Base-by-base conservation (phyloP, 2,329 filamentous ascomycete species). In the Colletotrichum orbiculare region DNA sequence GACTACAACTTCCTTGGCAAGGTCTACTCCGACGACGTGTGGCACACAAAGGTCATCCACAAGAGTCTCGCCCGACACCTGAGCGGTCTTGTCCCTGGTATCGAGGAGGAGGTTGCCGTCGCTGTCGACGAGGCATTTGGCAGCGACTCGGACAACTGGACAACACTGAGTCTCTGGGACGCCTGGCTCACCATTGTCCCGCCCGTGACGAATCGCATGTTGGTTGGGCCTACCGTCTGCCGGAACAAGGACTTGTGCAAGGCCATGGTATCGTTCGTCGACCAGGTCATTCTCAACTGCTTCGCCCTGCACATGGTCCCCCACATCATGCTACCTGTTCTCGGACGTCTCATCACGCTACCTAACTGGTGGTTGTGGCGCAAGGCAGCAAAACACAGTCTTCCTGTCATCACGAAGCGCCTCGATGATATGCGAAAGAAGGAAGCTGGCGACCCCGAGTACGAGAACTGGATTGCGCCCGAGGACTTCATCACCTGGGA, bases 401-500 rank as follows among this genome's bases (percentile, higher is more conserved):
- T 82, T 6, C 84, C 86, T 0, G 52, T 84, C n/a, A 83, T 89
- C 61, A 70, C 77, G 37, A 71, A 83, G 68, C 82, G 86, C 1
- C 74, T 87, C 8, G 70, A 76, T 10, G 77, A 83, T 54, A 80
- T 87, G 71, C 69, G 72, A 34, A 78, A 75, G 55, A 80, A 81
- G 55, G 76, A 77, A 2, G 70, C 70, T 7, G 75, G 74, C 0
- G 79, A 84, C 35, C 73, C 79, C 1, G 76, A 73, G 2, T 79
- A 77, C 59, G 77, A 80, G 33, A 66, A 73, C 35, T 82, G 78
- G 75, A 69, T 74, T 4, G 78, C 82, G 7, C 83, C 85, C 0
- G 84, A 87, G 52, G 85, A 88, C 73, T 86, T 83, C 69, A 74
- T 88, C 35, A 86, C 82, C 6, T 89, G 86, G 87, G 77, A 79